A percentile compares a stretch with the other conserved stretches of the same genome.
Evolutionary conservation across 2,329 filamentous ascomycete genomes (phyloP).

Genomic region (Colletotrichum sp.): DNA sequence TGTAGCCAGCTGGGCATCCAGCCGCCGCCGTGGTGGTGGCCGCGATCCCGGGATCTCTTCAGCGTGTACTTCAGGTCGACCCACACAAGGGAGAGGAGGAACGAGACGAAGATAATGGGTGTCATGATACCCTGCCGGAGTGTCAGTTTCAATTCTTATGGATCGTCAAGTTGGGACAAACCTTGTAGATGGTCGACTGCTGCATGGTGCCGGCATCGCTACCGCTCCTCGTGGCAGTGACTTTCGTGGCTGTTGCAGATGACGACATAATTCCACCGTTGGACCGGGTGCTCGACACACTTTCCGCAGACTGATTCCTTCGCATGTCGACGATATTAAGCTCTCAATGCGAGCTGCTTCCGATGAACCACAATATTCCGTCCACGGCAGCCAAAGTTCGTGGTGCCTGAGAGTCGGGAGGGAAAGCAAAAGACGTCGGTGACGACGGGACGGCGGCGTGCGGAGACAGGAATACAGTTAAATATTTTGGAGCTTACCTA

Average conservation of each 20-base stretch:
- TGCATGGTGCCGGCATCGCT: neutral
- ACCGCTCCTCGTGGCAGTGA: constrained; percentile 8
- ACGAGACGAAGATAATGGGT: constrained; percentile 67
- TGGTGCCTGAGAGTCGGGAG: neutral
- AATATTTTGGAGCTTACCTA: neutral
- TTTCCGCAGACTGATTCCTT: neutral
- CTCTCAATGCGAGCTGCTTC: neutral
- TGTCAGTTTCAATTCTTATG: neutral
- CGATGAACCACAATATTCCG: neutral
- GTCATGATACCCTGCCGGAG: constrained; percentile 56
- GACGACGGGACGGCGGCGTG: neutral
- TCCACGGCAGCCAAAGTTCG: neutral
- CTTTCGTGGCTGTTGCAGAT: constrained; percentile 19
- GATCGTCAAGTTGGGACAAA: constrained; percentile 13
- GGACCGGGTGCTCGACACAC: neutral
- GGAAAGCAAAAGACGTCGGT: neutral
- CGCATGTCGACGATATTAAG: neutral
- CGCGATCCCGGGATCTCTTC: constrained; percentile 48
- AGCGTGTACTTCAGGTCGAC: constrained; percentile 64
- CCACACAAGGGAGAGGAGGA: constrained; percentile 68
- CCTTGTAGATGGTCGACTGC: constrained; percentile 28
- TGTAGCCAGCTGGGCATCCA: constrained; percentile 47
- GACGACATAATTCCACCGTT: constrained; percentile 19
- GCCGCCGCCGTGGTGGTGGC: constrained; percentile 27
- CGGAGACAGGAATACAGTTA: constrained; percentile 1